These are phyloP conservation scores for Colletotrichum sp. DNA, from an alignment of 2,329 filamentous ascomycete species.

Conservation along the genomic window DNA sequence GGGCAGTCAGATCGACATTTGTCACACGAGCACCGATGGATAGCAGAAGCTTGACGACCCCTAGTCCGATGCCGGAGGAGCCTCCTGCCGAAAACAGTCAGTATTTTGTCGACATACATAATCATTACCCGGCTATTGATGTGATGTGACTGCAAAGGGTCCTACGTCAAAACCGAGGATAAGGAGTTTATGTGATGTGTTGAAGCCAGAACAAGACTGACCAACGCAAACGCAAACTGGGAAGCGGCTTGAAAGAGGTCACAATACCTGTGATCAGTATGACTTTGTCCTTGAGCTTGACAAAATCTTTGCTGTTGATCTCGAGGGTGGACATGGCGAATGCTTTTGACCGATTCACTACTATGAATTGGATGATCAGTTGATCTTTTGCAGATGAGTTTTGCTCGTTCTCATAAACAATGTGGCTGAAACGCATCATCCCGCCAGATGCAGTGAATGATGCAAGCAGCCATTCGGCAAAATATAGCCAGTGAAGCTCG, in stretches of 20 bases:
- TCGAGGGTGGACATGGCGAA: background rate
- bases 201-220: background rate
- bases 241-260: background rate
- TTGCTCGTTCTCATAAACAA: background rate
- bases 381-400: background rate
- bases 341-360: background rate
- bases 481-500: background rate
- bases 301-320: background rate
- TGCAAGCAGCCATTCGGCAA: background rate
- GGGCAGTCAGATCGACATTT: background rate
- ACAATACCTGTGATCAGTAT: background rate
- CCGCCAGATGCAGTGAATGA: background rate
- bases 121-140: background rate
- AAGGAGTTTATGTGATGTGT: background rate
- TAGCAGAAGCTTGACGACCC: background rate
- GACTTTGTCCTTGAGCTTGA: background rate
- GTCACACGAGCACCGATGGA: background rate
- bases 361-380: background rate
- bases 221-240: background rate
- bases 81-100: background rate
- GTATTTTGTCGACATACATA: background rate
- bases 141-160: background rate
- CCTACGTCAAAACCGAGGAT: background rate
- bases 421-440: background rate
- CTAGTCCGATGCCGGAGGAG: background rate